Evolutionary conservation across 1,284 basidiomycete species (phyloP).

Genomic region (Trametes pubescens): DNA sequence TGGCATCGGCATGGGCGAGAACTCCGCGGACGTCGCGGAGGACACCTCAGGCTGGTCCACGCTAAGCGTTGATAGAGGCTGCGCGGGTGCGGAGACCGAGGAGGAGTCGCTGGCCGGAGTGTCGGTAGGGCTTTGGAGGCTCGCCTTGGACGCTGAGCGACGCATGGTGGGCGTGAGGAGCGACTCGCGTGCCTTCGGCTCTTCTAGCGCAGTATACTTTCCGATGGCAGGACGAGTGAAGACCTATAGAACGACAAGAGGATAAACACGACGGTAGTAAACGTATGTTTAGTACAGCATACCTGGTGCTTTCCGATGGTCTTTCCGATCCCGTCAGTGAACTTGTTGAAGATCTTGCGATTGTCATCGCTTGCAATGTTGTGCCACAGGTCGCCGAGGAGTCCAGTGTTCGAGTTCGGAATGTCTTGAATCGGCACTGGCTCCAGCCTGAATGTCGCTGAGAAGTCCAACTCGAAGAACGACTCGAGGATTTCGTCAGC

Average conservation of each 20-base stretch:
- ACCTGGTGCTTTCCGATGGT: slow-evolving; percentile 92
- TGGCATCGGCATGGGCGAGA: slow-evolving; percentile 65
- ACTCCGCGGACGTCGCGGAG: slow-evolving; percentile 36
- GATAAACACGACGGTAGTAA: background rate
- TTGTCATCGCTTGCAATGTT: slow-evolving; percentile 90
- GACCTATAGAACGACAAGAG: slow-evolving; percentile 54
- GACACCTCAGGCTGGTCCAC: slow-evolving; percentile 24
- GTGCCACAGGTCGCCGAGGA: slow-evolving; percentile 88
- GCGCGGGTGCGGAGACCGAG: slow-evolving; percentile 17
- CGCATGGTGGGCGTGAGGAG: slow-evolving; percentile 77
- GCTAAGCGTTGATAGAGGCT: slow-evolving; percentile 32
- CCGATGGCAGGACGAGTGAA: slow-evolving; percentile 86
- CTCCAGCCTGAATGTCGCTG: slow-evolving; percentile 87
- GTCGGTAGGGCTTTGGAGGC: slow-evolving; percentile 47
- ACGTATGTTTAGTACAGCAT: slow-evolving; percentile 22
- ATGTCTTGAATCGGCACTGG: slow-evolving; percentile 72
- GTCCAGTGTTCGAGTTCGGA: slow-evolving; percentile 62
- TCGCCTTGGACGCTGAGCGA: slow-evolving; percentile 62
- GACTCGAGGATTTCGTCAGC: slow-evolving; percentile 95
- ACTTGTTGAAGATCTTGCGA: slow-evolving; percentile 84
- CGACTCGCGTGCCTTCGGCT: slow-evolving; percentile 89
- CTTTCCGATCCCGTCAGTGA: slow-evolving; percentile 94
- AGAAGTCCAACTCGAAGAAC: slow-evolving; percentile 92
- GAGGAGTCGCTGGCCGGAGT: slow-evolving; percentile 21
- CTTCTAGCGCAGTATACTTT: slow-evolving; percentile 81